Evolutionary conservation across 2,329 filamentous ascomycete genomes (phyloP).

Genomic region (Alternaria solani): DNA sequence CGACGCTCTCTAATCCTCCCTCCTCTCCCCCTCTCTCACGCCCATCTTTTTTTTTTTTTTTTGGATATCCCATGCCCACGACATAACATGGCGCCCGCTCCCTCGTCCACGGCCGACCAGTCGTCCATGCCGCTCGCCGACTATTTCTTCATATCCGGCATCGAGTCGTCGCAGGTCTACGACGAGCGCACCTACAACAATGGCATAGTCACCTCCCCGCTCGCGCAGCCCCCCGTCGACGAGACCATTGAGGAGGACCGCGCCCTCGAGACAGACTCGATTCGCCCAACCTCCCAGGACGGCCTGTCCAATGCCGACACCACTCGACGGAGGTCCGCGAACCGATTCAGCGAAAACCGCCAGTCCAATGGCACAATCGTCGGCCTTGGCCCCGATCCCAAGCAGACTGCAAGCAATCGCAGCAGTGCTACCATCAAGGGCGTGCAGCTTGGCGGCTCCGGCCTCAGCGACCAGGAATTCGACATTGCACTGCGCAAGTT

Average conservation of each 20-base stretch:
- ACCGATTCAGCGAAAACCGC: slow-evolving; percentile 56
- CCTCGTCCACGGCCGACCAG: slow-evolving; percentile 51
- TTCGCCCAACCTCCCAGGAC: slow-evolving; percentile 55
- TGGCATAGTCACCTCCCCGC: slow-evolving; percentile 40
- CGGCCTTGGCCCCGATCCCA: slow-evolving; percentile 53
- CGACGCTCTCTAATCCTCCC: slow-evolving; percentile 29
- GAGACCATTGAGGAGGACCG: slow-evolving; percentile 69
- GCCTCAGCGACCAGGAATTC: slow-evolving; percentile 82
- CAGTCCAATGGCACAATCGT: slow-evolving; percentile 62
- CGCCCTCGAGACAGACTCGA: slow-evolving; percentile 62
- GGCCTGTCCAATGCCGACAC: slow-evolving; percentile 52
- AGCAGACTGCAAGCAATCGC: slow-evolving; percentile 66
- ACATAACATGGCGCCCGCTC: slow-evolving; percentile 50
- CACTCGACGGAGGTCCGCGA: slow-evolving; percentile 45
- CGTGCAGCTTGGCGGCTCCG: slow-evolving; percentile 51
- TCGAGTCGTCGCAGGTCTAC: slow-evolving; percentile 61
- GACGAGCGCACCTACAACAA: slow-evolving; percentile 53
- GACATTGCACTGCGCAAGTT: slow-evolving; percentile 94
- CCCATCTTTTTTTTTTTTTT: slow-evolving; percentile 39
- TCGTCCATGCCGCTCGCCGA: slow-evolving; percentile 67
- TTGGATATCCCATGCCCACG: slow-evolving; percentile 43
- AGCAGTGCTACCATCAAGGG: slow-evolving; percentile 70
- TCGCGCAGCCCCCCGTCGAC: slow-evolving; percentile 51
- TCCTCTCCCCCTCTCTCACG: not conserved
- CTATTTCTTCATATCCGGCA: slow-evolving; percentile 70